A percentile compares a stretch with the other conserved stretches of the same genome.
Evolutionary conservation across 306 rosid species (phyloP).

Genomic region (Mimosa pudica): DNA sequence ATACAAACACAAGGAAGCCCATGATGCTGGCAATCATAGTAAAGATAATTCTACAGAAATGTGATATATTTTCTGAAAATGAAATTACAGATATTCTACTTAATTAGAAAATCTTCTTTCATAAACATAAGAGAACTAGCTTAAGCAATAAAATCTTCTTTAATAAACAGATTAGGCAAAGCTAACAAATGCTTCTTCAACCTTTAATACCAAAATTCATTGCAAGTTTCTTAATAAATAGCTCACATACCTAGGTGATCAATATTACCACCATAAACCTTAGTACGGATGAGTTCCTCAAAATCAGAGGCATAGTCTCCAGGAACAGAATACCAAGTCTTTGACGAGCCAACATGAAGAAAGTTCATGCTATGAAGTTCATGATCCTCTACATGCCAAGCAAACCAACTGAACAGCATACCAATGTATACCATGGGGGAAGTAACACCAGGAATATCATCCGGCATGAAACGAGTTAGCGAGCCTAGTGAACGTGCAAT

Average conservation of each 20-base stretch:
- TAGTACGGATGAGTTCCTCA: conserved; percentile 79
- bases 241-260: conserved; percentile 81
- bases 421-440: conserved; percentile 99
- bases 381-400: conserved; percentile 99
- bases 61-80: conserved; percentile 13
- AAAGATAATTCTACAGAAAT: conserved; percentile 18
- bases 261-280: conserved; percentile 76
- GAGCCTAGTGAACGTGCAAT: conserved; percentile 98
- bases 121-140: conserved; percentile 15
- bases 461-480: conserved; percentile 98
- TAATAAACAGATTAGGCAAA: conserved; percentile 32
- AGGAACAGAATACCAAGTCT: conserved; percentile 99
- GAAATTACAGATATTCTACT: conserved; percentile 16
- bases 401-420: conserved; percentile 99
- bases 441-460: conserved; percentile 98
- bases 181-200: conserved; percentile 11
- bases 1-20: conserved; percentile 16
- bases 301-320: conserved; percentile 84
- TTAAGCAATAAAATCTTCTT: too few species aligned
- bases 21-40: conserved; percentile 19
- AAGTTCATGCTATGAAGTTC: conserved; percentile 99
- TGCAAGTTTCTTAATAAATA: conserved; percentile 31
- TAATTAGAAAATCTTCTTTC: not conserved
- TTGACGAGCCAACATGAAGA: conserved; percentile 91
- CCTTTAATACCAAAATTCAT: conserved; percentile 12